phyloP scores from a whole-genome alignment of 768 basidiomycete genomes.

The Boletus rufocinnamomeus region DNA sequence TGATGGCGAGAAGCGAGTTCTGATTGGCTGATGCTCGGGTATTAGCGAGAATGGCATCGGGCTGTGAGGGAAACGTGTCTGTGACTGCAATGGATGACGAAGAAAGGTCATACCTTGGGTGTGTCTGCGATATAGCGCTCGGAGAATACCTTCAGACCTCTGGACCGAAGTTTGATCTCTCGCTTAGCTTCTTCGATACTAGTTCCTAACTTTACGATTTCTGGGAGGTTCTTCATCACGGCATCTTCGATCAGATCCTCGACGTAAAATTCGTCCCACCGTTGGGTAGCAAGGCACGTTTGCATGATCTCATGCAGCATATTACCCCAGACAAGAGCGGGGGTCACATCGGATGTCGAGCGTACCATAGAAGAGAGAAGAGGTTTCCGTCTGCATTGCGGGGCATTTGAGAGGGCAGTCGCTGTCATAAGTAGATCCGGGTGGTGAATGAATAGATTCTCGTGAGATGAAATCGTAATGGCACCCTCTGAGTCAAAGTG shows the following conservation, averaged over 20 bases:
- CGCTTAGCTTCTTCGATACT: constrained; percentile 60
- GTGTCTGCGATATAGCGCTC: constrained; percentile 60
- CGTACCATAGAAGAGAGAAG: constrained; percentile 69
- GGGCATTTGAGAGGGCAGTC: constrained; percentile 81
- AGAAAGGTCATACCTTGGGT: constrained; percentile 55
- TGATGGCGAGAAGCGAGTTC: constrained; percentile 66
- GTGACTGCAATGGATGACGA: background rate
- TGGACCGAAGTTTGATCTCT: constrained; percentile 63
- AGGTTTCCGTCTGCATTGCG: constrained; percentile 84
- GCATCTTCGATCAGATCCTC: constrained; percentile 59
- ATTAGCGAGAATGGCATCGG: constrained; percentile 65
- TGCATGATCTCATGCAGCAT: constrained; percentile 94
- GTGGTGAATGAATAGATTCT: constrained; percentile 81
- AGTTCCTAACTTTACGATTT: constrained; percentile 62
- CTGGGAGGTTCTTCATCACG: constrained; percentile 53
- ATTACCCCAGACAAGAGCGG: constrained; percentile 85
- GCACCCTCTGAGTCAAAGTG: constrained; percentile 35
- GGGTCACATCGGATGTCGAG: constrained; percentile 58
- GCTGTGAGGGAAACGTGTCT: constrained; percentile 40
- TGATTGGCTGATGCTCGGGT: constrained; percentile 54
- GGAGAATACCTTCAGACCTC: constrained; percentile 64
- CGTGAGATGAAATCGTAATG: constrained; percentile 61
- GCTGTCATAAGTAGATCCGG: constrained; percentile 92
- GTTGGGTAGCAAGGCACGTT: constrained; percentile 58
- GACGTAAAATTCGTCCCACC: constrained; percentile 67